phyloP scores from a whole-genome alignment of 495 filamentous ascomycete genomes.

The Saxophila tyrrhenica region DNA sequence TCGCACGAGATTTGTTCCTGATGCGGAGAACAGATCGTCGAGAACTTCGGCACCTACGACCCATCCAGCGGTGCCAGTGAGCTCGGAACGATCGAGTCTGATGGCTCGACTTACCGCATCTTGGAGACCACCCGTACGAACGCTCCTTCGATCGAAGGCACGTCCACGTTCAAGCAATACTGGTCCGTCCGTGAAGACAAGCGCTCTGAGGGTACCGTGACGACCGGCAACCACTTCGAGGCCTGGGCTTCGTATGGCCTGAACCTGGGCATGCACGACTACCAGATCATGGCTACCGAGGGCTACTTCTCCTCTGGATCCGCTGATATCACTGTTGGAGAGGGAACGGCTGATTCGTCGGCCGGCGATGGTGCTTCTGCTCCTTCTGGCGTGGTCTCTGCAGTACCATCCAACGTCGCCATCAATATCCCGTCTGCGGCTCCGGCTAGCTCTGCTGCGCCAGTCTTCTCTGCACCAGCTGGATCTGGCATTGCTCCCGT shows the following conservation, averaged over 20 bases:
- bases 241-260: slow-evolving; percentile 30
- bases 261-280: slow-evolving; percentile 28
- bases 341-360: neutral
- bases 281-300: slow-evolving; percentile 39
- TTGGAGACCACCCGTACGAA: slow-evolving; percentile 19
- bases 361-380: neutral
- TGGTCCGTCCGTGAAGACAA: slow-evolving; percentile 47
- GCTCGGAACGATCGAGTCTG: slow-evolving; percentile 10
- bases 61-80: slow-evolving; percentile 22
- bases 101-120: slow-evolving; percentile 24
- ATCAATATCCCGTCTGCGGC: neutral
- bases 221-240: slow-evolving; percentile 30
- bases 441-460: neutral
- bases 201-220: slow-evolving; percentile 43
- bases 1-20: neutral
- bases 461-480: neutral
- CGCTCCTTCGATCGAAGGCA: slow-evolving; percentile 44
- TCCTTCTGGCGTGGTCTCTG: neutral
- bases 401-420: neutral
- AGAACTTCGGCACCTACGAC: slow-evolving; percentile 46
- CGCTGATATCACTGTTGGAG: slow-evolving; percentile 28
- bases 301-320: slow-evolving; percentile 40
- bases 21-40: slow-evolving; percentile 31
- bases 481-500: neutral
- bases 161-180: slow-evolving; percentile 50